A percentile compares a stretch with the other conserved stretches of the same genome.
phyloP scores from a whole-genome alignment of 805 yeast genomes.

The Starmerella sirachaensis region DNA sequence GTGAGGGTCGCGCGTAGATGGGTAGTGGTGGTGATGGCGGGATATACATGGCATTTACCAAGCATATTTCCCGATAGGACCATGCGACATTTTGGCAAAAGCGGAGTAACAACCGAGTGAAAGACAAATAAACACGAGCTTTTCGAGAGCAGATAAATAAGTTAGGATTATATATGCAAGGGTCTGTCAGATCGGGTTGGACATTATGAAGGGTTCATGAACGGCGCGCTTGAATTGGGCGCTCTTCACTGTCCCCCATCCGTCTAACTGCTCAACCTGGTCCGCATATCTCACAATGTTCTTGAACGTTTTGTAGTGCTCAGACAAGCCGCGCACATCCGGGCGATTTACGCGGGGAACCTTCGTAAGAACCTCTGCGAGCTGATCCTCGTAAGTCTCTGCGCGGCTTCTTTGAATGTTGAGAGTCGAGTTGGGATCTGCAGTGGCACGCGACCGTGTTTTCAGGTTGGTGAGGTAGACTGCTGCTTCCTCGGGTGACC shows the following conservation, averaged over 20 bases:
- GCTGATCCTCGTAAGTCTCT: conserved; percentile 25
- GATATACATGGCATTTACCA: no score
- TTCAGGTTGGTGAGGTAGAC: conserved; percentile 28
- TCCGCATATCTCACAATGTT: conserved; percentile 25
- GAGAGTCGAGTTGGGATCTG: conserved; percentile 21
- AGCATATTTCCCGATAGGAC: no score
- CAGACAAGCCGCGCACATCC: conserved; percentile 28
- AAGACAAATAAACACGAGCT: no score
- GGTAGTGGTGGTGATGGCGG: no score
- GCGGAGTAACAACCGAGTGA: no score
- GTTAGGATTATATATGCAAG: no score
- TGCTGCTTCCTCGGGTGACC: conserved; percentile 32
- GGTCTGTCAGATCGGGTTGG: conserved; percentile 12
- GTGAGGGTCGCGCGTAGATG: no score
- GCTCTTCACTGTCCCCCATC: conserved; percentile 29
- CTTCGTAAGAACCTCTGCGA: conserved; percentile 27
- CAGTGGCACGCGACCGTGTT: conserved; percentile 24
- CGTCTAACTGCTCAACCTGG: conserved; percentile 22
- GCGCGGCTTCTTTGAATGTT: conserved; percentile 15
- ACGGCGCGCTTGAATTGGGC: conserved; percentile 22
- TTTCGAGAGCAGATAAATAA: no score
- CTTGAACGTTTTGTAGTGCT: conserved; percentile 27
- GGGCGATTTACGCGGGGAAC: conserved; percentile 31
- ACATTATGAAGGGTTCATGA: conserved; percentile 22
- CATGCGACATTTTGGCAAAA: no score